A percentile compares a stretch with the other conserved stretches of the same genome.
Conservation (phyloP, 2,329 filamentous ascomycete species). For the Knufia petricola region DNA sequence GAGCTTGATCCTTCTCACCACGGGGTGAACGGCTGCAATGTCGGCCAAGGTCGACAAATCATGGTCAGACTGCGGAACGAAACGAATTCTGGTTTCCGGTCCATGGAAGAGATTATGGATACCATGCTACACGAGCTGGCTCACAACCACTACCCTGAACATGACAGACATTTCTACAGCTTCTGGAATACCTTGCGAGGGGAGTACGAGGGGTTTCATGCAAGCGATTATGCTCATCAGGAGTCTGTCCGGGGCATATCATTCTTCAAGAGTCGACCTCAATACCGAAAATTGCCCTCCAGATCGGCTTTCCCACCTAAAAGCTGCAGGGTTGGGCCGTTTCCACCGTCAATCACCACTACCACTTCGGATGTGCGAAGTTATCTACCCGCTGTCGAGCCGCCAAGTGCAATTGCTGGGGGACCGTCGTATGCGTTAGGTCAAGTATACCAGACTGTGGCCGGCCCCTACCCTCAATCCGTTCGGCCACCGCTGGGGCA, state of each 20-base stretch:
- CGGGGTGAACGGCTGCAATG: background rate
- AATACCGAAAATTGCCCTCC: background rate
- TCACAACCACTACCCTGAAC: background rate
- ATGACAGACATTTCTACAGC: background rate
- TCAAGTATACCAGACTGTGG: too few relatives aligned
- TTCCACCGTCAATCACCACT: background rate
- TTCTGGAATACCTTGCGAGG: background rate
- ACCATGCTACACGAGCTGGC: background rate
- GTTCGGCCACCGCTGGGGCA: background rate
- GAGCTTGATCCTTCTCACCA: background rate
- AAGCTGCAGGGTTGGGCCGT: background rate
- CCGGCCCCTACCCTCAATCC: background rate
- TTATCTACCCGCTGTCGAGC: background rate
- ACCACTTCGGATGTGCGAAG: background rate
- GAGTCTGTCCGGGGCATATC: background rate
- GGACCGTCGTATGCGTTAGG: too few relatives aligned
- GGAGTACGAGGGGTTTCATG: background rate
- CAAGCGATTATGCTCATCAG: background rate
- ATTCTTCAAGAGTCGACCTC: background rate
- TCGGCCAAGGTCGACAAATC: background rate
- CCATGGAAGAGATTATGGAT: background rate
- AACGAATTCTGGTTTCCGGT: background rate
- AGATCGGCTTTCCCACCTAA: background rate
- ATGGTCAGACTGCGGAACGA: background rate
- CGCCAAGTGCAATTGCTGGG: too few relatives aligned